A percentile compares a stretch with the other conserved stretches of the same genome.
These are phyloP conservation scores for Onygenales sp. DNA, from an alignment of 2,329 filamentous ascomycete species.

Conservation along the genomic window DNA sequence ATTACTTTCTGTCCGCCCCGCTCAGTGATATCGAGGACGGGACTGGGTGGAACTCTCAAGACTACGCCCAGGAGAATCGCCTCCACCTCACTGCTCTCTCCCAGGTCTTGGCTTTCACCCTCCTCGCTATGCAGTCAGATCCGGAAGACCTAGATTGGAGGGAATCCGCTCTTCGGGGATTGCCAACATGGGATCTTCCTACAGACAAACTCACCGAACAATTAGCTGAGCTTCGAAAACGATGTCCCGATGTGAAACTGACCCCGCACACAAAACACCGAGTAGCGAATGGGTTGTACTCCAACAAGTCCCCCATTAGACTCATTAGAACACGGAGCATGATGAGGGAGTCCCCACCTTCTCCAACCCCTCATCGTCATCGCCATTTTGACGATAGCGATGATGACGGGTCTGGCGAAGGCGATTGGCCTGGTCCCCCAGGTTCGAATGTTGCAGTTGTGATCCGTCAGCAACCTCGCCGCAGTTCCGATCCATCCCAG, in stretches of 20 bases:
- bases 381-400: not conserved
- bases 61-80: not conserved
- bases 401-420: not conserved
- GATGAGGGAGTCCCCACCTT: not conserved
- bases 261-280: not conserved
- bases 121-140: not conserved
- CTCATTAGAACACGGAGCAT: not conserved
- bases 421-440: not conserved
- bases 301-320: not conserved
- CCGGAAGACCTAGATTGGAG: not conserved
- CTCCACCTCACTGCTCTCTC: not conserved
- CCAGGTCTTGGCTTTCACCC: constrained; percentile 1
- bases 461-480: not conserved
- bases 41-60: not conserved
- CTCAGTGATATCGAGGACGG: not conserved
- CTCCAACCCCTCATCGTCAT: not conserved
- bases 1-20: constrained; percentile 14
- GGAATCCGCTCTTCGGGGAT: not conserved
- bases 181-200: not conserved
- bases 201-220: not conserved
- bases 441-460: not conserved
- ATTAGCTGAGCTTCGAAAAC: not conserved
- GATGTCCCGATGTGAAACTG: not conserved
- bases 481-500: not conserved
- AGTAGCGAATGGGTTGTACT: not conserved